phyloP scores from a whole-genome alignment of 306 rosid species.

The Pterocarpus santalinus region DNA sequence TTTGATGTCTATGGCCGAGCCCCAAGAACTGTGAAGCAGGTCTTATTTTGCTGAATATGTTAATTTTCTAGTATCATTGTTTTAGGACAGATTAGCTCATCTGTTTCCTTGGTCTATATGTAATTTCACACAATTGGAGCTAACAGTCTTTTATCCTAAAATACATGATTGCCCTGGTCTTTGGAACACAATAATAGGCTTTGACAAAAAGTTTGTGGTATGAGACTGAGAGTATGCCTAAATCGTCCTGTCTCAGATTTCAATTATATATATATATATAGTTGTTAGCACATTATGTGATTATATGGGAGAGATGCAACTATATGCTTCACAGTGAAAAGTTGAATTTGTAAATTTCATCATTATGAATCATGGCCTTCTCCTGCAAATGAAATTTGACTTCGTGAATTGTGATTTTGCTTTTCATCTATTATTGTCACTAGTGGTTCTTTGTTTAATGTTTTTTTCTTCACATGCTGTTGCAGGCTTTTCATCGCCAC shows the following conservation, averaged over 20 bases:
- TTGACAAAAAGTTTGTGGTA: neutral
- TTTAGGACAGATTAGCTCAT: constrained; percentile 16
- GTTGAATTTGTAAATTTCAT: constrained; percentile 3
- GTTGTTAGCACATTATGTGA: neutral
- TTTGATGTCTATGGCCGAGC: constrained; percentile 77
- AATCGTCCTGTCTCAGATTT: constrained; percentile 17
- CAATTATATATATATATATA: neutral
- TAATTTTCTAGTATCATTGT: constrained; percentile 22
- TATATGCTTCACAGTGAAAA: constrained; percentile 7
- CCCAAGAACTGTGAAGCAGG: constrained; percentile 87
- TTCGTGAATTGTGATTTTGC: constrained; percentile 38
- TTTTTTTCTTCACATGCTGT: constrained; percentile 40
- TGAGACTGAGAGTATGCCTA: constrained; percentile 1
- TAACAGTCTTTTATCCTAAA: constrained; percentile 20
- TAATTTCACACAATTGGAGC: constrained; percentile 7
- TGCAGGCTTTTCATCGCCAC: constrained; percentile 95
- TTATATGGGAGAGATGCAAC: constrained; percentile 17
- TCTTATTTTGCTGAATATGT: constrained; percentile 46
- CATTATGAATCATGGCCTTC: constrained; percentile 11
- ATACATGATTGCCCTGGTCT: constrained; percentile 18
- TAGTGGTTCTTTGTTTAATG: constrained; percentile 29
- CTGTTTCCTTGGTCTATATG: constrained; percentile 1
- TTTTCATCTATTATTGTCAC: constrained; percentile 25
- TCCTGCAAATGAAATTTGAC: constrained; percentile 20
- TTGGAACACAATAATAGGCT: constrained; percentile 14